Evolutionary conservation across 164 flowering plant species (phyloP), one percentile per base, ranked within the genome.

Genomic region (Aristolochia contorta): DNA sequence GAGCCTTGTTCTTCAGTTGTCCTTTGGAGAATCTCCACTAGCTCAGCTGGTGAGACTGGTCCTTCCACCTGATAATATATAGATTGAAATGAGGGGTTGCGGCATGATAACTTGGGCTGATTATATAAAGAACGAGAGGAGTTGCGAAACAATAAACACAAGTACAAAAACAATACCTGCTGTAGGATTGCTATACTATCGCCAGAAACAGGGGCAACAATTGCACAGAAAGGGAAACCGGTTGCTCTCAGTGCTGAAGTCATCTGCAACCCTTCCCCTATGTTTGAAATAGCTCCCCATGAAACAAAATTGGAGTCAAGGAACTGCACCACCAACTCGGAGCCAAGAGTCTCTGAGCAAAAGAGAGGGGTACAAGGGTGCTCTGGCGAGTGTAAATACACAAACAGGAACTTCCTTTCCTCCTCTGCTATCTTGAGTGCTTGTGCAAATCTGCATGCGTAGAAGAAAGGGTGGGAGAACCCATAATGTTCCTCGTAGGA

Each of bases 281-380:
- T 66, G 59, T 67, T 67, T 10, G 69, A 77, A 32, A 84, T 54
- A 21, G 76, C 82, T 21, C 84, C 90, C 96, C 96, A 88, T 57
- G 68, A 72, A 59, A 86, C 80, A 66, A 84, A 88, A 56, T 88
- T 88, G 8, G 80, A 85, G 70, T 86, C 87, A 50, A 88, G 80
- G 59, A 75, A 84, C 78, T 84, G 88, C 20, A 74, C 77, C 20
- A 79, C 80, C n/a, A 83, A 51, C 60, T 86, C 96, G 0, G 82
- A 81, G 54, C 84, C 64, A 22, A 88, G 66, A 6, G 92, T 86
- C 32, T 71, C 76, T 21, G 68, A 59, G 56, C 96, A 88, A 67
- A 88, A 86, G 16, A 77, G 47, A 4, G 71, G 68, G 1, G 88
- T 76, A 51, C 71, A 80, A 1, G 96, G 92, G 70, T 88, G 85